A percentile compares a stretch with the other conserved stretches of the same genome.
phyloP scores from a whole-genome alignment of 2,329 filamentous ascomycete genomes.

The Elsinoe arachidis region DNA sequence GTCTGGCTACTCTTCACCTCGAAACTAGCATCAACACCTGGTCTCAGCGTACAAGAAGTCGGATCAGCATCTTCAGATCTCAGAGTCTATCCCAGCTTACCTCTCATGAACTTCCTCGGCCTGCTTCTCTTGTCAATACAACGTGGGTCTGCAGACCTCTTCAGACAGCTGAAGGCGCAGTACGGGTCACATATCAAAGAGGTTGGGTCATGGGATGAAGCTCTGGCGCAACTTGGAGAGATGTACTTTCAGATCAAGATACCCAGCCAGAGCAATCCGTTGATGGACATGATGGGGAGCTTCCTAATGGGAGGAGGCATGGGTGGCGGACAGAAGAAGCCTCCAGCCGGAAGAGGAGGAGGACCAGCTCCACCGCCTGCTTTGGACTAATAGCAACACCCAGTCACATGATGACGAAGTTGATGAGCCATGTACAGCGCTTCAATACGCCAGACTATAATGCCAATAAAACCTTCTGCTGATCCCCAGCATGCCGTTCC shows the following conservation, averaged over 20 bases:
- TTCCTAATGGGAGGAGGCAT: slow-evolving; percentile 73
- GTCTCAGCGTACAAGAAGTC: slow-evolving; percentile 71
- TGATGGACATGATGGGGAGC: slow-evolving; percentile 97
- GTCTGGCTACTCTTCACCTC: slow-evolving; percentile 69
- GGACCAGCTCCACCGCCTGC: slow-evolving; percentile 30
- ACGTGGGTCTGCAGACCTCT: slow-evolving; percentile 68
- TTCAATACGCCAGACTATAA: slow-evolving; percentile 7
- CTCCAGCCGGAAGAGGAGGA: slow-evolving; percentile 40
- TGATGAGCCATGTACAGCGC: slow-evolving; percentile 12
- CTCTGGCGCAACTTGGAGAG: slow-evolving; percentile 79
- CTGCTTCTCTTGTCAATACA: slow-evolving; percentile 77
- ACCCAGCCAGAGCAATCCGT: slow-evolving; percentile 79
- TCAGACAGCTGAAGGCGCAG: slow-evolving; percentile 70
- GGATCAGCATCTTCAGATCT: slow-evolving; percentile 61
- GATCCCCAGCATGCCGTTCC: slow-evolving; percentile 11
- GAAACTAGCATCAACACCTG: slow-evolving; percentile 51
- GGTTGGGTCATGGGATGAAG: slow-evolving; percentile 60
- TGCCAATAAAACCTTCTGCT: neutral
- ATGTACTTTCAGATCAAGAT: slow-evolving; percentile 94
- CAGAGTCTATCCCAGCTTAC: slow-evolving; percentile 79
- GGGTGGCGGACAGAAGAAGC: slow-evolving; percentile 29
- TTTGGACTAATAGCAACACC: slow-evolving; percentile 21
- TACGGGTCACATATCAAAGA: slow-evolving; percentile 75
- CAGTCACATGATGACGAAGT: slow-evolving; percentile 1
- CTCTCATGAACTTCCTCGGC: slow-evolving; percentile 90